Evolutionary conservation across 2,329 filamentous ascomycete species (phyloP), one percentile per base, ranked within the genome.

Genomic region (Aciculosporium take): DNA sequence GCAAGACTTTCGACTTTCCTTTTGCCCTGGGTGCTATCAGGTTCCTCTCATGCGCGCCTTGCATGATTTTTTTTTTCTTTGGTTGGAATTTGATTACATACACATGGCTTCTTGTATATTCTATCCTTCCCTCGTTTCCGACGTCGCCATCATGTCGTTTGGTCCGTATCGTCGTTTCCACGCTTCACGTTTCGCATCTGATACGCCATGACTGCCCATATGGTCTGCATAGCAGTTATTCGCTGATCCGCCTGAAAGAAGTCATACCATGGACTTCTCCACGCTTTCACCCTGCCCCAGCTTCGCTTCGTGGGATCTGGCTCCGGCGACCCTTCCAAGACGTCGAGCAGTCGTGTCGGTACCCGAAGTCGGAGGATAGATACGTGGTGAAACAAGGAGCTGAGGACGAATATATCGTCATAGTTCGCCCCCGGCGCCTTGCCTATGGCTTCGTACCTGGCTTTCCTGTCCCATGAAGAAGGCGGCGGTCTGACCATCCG

Each of bases 401-500:
- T 78, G 31, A 80, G 54, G 31, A 81, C 62, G 47, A 77, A 80
- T 2, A 80, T 60, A 49, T 81, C 76, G 48, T 81, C 76, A 50
- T 69, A 71, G 27, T 62, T 62, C 2, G 56, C 61, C 2, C 67
- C 69, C 1, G 50, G 49, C 9, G 56, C 54, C 46, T 67, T 69
- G 5, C 76, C 76, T 43, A 81, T 72, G 18, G 74, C 65, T 45
- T 64, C 57, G 52, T 79, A 80, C 27, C 65, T 63, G 24, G 69
- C 67, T 57, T 76, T 77, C 44, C 63, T 65, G 51, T 81, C 76
- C 76, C 76, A 81, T 18, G 66, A 70, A 6, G 66, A 60, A 8
- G 69, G 58, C 0, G 76, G 76, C 7, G 70, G 71, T 2, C 72
- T 66, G 34, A 80, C 63, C 65, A 74, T 77, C 43, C 76, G 69